Percentiles rank a stretch among this genome's conserved stretches.
phyloP scores from a whole-genome alignment of 108 stramenopile genomes.

The Poteriospumella lacustris region DNA sequence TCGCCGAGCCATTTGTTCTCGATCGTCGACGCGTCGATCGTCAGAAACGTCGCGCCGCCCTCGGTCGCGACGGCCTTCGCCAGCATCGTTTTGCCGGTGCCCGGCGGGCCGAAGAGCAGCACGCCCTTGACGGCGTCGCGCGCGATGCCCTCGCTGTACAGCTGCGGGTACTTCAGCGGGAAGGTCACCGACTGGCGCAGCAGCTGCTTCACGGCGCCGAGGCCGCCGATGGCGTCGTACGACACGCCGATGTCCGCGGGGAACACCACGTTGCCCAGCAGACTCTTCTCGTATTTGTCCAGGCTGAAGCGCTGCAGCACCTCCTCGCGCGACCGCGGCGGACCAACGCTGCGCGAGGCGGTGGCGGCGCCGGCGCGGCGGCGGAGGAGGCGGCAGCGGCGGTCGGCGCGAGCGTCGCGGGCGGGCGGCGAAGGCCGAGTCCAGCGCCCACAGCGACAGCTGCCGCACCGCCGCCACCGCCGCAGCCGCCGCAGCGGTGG shows the following conservation, averaged over 20 bases:
- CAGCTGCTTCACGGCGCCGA: slow-evolving; percentile 80
- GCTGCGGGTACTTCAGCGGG: slow-evolving; percentile 84
- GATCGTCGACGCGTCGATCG: slow-evolving; percentile 88
- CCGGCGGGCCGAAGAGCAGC: slow-evolving; percentile 87
- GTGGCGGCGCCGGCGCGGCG: too few species aligned
- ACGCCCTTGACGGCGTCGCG: slow-evolving; percentile 88
- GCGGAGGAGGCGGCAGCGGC: too few species aligned
- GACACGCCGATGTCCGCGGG: slow-evolving; percentile 88
- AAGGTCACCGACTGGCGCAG: slow-evolving; percentile 89
- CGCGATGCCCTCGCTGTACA: slow-evolving; percentile 89
- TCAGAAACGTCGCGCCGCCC: slow-evolving; percentile 89
- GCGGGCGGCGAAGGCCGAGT: background rate
- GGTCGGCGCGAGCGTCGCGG: too few species aligned
- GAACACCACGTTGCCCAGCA: slow-evolving; percentile 69
- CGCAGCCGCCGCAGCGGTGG: too few species aligned
- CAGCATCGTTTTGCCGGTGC: slow-evolving; percentile 69
- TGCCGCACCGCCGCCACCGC: too few species aligned
- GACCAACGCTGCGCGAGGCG: too few species aligned
- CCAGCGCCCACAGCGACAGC: background rate
- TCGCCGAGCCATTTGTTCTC: slow-evolving; percentile 98
- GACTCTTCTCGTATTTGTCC: slow-evolving; percentile 73
- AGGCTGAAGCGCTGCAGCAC: background rate
- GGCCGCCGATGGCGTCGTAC: slow-evolving; percentile 90
- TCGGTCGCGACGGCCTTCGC: slow-evolving; percentile 97
- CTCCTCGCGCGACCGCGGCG: too few species aligned